Evolutionary conservation across 2,329 filamentous ascomycete species (phyloP).

Genomic region (Neonectria faginata): DNA sequence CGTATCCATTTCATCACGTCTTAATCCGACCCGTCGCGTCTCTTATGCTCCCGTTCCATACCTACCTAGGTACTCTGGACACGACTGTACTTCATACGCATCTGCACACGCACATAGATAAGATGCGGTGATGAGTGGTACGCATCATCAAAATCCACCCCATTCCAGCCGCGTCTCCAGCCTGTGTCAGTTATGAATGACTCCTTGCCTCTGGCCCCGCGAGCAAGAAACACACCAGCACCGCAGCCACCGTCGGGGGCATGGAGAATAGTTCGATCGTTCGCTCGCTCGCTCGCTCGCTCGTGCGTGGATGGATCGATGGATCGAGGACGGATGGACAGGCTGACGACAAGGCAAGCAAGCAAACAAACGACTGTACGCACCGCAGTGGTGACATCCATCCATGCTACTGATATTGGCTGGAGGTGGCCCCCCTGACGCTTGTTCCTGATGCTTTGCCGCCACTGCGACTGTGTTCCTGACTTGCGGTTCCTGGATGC

Average conservation of each 20-base stretch:
- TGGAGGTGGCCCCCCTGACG: neutral
- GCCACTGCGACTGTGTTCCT: constrained; percentile 33
- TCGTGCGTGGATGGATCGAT: constrained; percentile 13
- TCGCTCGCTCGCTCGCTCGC: neutral
- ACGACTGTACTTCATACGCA: neutral
- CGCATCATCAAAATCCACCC: constrained; percentile 9
- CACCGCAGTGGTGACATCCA: neutral
- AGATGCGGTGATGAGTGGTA: neutral
- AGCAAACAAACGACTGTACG: neutral
- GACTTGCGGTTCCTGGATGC: constrained; percentile 3
- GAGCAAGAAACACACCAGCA: constrained; percentile 10
- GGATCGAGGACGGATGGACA: constrained; percentile 9
- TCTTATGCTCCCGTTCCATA: neutral
- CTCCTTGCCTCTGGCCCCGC: constrained; percentile 5
- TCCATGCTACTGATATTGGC: neutral
- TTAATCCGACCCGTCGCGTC: neutral
- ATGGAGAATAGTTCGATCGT: neutral
- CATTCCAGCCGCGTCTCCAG: constrained; percentile 19
- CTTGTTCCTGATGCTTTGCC: neutral
- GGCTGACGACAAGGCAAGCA: neutral
- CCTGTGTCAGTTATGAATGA: constrained; percentile 20
- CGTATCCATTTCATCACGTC: constrained; percentile 18
- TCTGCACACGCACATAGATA: too few species aligned
- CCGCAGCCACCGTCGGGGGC: constrained; percentile 9
- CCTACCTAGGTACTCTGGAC: too few species aligned